Base-by-base conservation (phyloP, 805 yeast species). In the Pichia nanzhaoensis region DNA sequence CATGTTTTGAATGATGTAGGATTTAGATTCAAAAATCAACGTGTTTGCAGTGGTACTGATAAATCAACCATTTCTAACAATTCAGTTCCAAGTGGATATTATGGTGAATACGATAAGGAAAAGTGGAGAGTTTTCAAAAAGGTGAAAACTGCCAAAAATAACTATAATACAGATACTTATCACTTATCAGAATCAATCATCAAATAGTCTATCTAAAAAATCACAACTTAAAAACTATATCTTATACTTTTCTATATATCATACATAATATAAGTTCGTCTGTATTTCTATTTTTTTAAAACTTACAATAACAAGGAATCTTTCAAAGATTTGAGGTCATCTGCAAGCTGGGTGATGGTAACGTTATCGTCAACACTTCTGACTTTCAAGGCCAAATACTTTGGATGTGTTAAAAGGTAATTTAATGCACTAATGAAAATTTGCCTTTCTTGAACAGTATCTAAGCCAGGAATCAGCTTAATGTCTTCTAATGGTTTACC, bases 381-480 rank as follows among this genome's bases (percentile, higher is more conserved):
- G 3, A 85, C 71, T 52, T 93, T 68, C 5, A 90, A 75, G 5
- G 84, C 73, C 49, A 90, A 66, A 53, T 80, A 89, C 61, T 87
- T 88, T 13, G 95, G 96, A 63, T 90, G 97, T 22, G 90, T 82
- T 50, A 87, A 70, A 34, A 90, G 70, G 52, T 87, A 85, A 45
- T 77, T 82, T 46, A 89, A 65, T 10, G 82, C 77, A 36, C 72
- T 77, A 4, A 71, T 66, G 49, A 90, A 73, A 21, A 74, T 77
- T n/a, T 71, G 74, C 48, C 82, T 70, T 47, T 80, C 83, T 24
- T 73, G 69, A 31, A 67, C 70, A 1, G 75, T 69, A 46, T 83
- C 88, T 39, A 84, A 63, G 0, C 88, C 90, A 1, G 83, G 82
- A 58, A 78, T 47, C 28, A 66, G 47, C 17, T 42, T 47, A 14